phyloP scores from a whole-genome alignment of 2,329 filamentous ascomycete genomes.

The Fusarium sp. region DNA sequence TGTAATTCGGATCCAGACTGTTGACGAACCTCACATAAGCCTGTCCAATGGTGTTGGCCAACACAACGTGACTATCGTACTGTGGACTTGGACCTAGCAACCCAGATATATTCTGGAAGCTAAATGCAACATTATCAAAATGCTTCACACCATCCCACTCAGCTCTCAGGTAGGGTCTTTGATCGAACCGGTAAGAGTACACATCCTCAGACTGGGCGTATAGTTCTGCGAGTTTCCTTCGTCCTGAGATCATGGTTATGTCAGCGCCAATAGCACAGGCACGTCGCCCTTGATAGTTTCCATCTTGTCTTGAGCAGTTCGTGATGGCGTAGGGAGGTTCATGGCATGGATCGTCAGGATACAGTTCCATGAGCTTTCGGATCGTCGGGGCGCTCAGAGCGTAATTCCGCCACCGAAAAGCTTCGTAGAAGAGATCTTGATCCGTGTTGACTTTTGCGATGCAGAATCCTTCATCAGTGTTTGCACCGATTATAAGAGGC shows the following conservation, averaged over 20 bases:
- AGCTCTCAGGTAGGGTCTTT: conserved; percentile 52
- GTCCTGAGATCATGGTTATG: conserved; percentile 58
- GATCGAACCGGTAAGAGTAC: conserved; percentile 61
- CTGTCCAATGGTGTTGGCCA: conserved; percentile 51
- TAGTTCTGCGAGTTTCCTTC: conserved; percentile 55
- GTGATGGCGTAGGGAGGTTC: conserved; percentile 51
- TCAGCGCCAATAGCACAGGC: conserved; percentile 57
- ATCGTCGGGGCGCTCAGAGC: conserved; percentile 56
- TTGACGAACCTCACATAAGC: conserved; percentile 57
- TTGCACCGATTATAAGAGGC: conserved; percentile 58
- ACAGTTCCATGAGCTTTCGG: conserved; percentile 54
- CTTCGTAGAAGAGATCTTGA: conserved; percentile 50
- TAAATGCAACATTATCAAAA: conserved; percentile 60
- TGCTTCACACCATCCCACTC: conserved; percentile 55
- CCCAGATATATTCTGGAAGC: conserved; percentile 60
- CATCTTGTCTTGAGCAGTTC: conserved; percentile 25
- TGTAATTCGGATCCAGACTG: conserved; percentile 52
- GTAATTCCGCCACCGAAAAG: conserved; percentile 54
- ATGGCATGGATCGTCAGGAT: conserved; percentile 58
- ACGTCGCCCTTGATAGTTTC: conserved; percentile 54
- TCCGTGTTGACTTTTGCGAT: conserved; percentile 53
- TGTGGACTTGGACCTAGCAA: conserved; percentile 55
- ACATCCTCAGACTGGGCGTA: conserved; percentile 49
- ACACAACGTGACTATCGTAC: conserved; percentile 49
- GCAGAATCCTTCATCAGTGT: conserved; percentile 58